Evolutionary conservation across 768 basidiomycete species (phyloP).

Genomic region (Kwoniella newhampshirensis): DNA sequence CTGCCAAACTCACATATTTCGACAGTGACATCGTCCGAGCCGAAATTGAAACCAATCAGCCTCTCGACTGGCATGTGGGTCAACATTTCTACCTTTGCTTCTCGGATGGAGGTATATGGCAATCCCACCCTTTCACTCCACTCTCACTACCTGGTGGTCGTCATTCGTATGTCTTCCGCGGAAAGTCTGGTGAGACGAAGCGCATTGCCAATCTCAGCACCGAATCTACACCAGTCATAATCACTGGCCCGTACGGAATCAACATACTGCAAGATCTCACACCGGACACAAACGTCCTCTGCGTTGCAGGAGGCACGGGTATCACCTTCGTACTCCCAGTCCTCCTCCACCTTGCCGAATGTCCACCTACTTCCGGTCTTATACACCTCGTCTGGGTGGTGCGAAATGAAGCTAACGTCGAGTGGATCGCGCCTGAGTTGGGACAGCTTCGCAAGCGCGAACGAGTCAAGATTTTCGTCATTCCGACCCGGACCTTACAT

Average conservation of each 20-base stretch:
- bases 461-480: constrained; percentile 20
- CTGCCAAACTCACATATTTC: constrained; percentile 21
- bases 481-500: constrained; percentile 20
- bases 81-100: constrained; percentile 39
- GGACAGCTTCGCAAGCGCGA: constrained; percentile 19
- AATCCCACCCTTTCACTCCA: constrained; percentile 41
- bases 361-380: constrained; percentile 2
- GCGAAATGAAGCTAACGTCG: constrained; percentile 21
- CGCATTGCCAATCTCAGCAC: constrained; percentile 9
- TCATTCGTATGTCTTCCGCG: constrained; percentile 31
- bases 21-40: constrained; percentile 25
- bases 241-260: constrained; percentile 39
- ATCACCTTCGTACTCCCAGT: constrained; percentile 38
- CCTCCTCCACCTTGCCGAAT: constrained; percentile 17
- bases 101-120: constrained; percentile 30
- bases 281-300: constrained; percentile 23
- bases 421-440: constrained; percentile 31
- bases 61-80: constrained; percentile 21
- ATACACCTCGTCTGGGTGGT: constrained; percentile 37
- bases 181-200: constrained; percentile 32
- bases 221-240: constrained; percentile 22
- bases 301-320: constrained; percentile 33
- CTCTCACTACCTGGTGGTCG: constrained; percentile 20
- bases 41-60: constrained; percentile 21
- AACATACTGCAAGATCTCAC: constrained; percentile 17